These are phyloP conservation scores for Populus deltoides DNA, from an alignment of 345 rosid genomes.

Conservation along the genomic window DNA sequence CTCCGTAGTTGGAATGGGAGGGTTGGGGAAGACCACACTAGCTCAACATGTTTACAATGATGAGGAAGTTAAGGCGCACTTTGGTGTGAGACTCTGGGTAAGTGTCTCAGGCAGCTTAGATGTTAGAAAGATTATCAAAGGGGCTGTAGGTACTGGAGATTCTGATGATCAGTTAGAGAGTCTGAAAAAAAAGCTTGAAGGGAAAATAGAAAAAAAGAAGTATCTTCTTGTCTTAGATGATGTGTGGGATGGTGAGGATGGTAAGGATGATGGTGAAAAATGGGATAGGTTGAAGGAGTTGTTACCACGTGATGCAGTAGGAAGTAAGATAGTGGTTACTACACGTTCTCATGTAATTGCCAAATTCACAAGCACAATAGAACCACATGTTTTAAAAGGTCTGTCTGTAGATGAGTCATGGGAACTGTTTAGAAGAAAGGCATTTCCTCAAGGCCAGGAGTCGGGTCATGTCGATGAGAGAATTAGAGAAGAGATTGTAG, in stretches of 20 bases:
- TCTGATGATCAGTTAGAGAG: not conserved
- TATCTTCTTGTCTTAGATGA: slow-evolving; percentile 26
- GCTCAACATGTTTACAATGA: slow-evolving; percentile 25
- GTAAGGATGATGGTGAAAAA: not conserved
- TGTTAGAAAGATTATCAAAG: not conserved
- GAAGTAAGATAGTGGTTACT: not conserved
- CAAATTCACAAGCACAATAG: not conserved
- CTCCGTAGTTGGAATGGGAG: slow-evolving; percentile 23
- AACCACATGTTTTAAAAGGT: not conserved
- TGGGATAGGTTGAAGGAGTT: not conserved
- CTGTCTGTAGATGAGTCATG: not conserved
- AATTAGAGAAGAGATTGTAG: not conserved
- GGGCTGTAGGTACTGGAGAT: too few relatives aligned
- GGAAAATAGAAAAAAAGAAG: not conserved
- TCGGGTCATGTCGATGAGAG: not conserved
- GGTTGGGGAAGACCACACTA: slow-evolving; percentile 27
- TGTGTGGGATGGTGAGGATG: slow-evolving; percentile 9
- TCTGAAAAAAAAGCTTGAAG: not conserved
- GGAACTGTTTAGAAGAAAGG: not conserved
- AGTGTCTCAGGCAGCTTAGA: slow-evolving; percentile 18
- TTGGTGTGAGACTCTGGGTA: slow-evolving; percentile 20
- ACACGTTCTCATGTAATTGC: not conserved
- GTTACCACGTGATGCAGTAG: not conserved
- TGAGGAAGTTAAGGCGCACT: not conserved
- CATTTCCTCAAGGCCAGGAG: not conserved